phyloP scores from a whole-genome alignment of 495 filamentous ascomycete species.

The Aspergillus heteromorphus region DNA sequence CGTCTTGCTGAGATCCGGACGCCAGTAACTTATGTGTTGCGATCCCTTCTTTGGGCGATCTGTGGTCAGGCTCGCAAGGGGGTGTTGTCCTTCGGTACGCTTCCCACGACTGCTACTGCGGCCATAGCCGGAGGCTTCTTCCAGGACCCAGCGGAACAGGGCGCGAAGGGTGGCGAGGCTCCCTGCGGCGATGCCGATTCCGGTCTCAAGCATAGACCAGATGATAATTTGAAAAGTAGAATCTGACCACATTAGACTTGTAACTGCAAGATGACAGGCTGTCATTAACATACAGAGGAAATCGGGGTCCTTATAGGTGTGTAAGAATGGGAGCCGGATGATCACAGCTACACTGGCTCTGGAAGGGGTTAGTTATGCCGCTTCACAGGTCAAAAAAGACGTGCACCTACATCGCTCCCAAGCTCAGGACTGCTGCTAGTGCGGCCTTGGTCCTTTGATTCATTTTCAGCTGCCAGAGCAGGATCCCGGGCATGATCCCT shows the following conservation, averaged over 20 bases:
- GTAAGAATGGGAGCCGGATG: constrained; percentile 24
- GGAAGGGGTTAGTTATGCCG: neutral
- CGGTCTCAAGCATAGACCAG: constrained; percentile 2
- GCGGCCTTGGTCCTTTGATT: constrained; percentile 22
- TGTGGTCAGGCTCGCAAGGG: neutral
- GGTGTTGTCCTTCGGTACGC: neutral
- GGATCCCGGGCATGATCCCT: constrained; percentile 20
- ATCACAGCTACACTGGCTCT: constrained; percentile 27
- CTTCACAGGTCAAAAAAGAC: neutral
- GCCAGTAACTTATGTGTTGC: neutral
- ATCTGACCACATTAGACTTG: neutral
- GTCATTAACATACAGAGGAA: constrained; percentile 23
- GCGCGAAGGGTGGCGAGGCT: constrained; percentile 7
- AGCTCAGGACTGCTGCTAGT: constrained; percentile 21
- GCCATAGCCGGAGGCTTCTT: neutral
- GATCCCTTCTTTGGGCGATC: neutral
- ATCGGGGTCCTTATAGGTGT: constrained; percentile 15
- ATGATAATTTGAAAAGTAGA: constrained; percentile 3
- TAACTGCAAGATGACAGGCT: neutral
- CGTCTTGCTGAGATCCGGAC: neutral
- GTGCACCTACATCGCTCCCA: constrained; percentile 24
- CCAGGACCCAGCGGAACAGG: neutral
- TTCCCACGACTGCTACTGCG: neutral
- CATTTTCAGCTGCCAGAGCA: constrained; percentile 27
- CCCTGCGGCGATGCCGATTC: constrained; percentile 1